phyloP scores from a whole-genome alignment of 257 asterid genomes.

The Verbascum thapsus region DNA sequence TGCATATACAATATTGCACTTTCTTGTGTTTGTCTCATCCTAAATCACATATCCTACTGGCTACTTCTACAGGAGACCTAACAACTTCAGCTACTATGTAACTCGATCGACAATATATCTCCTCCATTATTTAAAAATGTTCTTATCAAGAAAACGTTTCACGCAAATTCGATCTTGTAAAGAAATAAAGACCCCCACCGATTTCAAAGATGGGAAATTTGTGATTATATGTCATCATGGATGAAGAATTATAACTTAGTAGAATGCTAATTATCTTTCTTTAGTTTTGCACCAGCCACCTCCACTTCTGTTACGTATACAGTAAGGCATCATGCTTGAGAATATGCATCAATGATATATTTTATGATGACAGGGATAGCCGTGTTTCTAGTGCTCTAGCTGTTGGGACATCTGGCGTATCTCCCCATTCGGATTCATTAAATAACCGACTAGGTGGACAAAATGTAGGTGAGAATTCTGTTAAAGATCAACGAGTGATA shows the following conservation, averaged over 20 bases:
- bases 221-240: too few species aligned
- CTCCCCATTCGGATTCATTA: conserved; percentile 35
- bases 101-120: background rate
- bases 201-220: background rate
- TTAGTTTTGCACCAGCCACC: conserved; percentile 12
- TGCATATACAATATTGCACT: conserved; percentile 1
- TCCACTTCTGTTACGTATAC: background rate
- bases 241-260: conserved; percentile 2
- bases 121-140: background rate
- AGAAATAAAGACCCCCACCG: background rate
- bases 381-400: conserved; percentile 36
- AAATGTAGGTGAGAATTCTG: conserved; percentile 64
- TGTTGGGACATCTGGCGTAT: conserved; percentile 37
- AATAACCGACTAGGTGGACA: conserved; percentile 34
- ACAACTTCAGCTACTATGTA: too few species aligned
- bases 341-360: conserved; percentile 20
- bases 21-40: conserved; percentile 21
- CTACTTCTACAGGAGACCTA: background rate
- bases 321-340: conserved; percentile 6
- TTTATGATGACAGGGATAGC: conserved; percentile 40
- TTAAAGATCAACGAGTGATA: conserved; percentile 24
- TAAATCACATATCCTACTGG: conserved; percentile 4
- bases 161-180: conserved; percentile 8
- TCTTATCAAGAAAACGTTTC: background rate
- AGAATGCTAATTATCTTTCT: conserved; percentile 13